Evolutionary conservation across 1,284 basidiomycete genomes (phyloP).

Genomic region (Leccinum subspadiceum): DNA sequence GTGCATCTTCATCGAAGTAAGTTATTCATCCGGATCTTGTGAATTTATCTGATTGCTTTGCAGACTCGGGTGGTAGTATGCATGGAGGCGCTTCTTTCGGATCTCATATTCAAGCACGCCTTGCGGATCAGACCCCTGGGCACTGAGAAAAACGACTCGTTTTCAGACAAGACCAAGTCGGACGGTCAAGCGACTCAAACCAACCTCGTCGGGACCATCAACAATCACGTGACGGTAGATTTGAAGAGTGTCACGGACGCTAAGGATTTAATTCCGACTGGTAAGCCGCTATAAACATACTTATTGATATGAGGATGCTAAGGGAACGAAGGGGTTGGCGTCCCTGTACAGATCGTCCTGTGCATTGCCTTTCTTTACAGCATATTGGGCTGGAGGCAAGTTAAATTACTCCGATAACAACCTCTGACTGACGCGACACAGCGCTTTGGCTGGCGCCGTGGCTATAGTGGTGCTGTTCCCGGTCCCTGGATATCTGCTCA

Average conservation of each 20-base stretch:
- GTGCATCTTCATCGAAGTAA: conserved; percentile 35
- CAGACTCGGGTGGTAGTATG: conserved; percentile 21
- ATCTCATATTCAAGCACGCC: conserved; percentile 57
- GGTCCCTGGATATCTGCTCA: conserved; percentile 14
- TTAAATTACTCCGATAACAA: not conserved
- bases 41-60: not conserved
- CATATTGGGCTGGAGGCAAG: conserved; percentile 43
- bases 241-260: conserved; percentile 45
- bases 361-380: conserved; percentile 47
- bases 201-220: conserved; percentile 48
- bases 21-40: not conserved
- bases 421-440: not conserved
- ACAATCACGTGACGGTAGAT: conserved; percentile 54
- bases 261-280: conserved; percentile 41
- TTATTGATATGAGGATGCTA: not conserved
- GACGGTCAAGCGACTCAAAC: not conserved
- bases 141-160: conserved; percentile 9
- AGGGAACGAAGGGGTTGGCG: conserved; percentile 31
- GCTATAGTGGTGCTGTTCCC: conserved; percentile 14
- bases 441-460: conserved; percentile 17
- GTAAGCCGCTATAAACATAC: conserved; percentile 10
- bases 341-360: conserved; percentile 46
- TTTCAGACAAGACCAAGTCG: conserved; percentile 1
- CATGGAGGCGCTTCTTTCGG: conserved; percentile 50
- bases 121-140: conserved; percentile 52